Evolutionary conservation across 129 eudicot genomes (phyloP), one percentile per base, ranked within the genome.

Genomic region (Arctium lappa): DNA sequence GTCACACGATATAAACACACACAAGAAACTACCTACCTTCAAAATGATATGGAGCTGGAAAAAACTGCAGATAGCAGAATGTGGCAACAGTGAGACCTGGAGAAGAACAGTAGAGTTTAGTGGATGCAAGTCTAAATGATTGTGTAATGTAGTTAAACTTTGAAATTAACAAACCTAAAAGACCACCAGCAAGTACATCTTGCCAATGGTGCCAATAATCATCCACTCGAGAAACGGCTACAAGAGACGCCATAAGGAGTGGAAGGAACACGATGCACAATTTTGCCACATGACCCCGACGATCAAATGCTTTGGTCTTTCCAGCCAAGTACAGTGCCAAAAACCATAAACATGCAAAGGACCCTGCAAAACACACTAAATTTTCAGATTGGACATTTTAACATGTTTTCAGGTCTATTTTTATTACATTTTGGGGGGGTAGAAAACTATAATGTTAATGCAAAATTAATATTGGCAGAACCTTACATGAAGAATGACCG

Each of bases 201-300:
- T 88, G 92, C 98, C 98, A 93, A 81, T 93, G 98, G 78, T 93
- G 98, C 98, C 98, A 93, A 73, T 93, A 93, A 77, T 93, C 98
- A 80, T 91, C 98, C 5, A 93, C 98, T 29, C 98, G 97, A 74
- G 98, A 93, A 56, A 91, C 88, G 2, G 87, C 98, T 74, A 93
- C 98, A 48, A 93, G 91, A 48, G 94, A 84, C 8, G 98, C 98
- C 75, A 86, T 88, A n/a, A 93, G 90, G 2, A 93, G 86, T 12
- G 98, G 98, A 75, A 91, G 90, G 60, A 91, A 83, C 36, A 93
- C 86, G 6, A 93, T 71, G 92, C 98, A 93, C 36, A 93, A 87
- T 86, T 93, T 93, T 34, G 91, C 92, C 56, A 89, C 94, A 79
- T 93, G 98, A 3, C 98, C 98, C 8, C 79, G 34, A 27, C 88